Evolutionary conservation across 2,329 filamentous ascomycete genomes (phyloP).

Genomic region (Colletotrichum sublineola): DNA sequence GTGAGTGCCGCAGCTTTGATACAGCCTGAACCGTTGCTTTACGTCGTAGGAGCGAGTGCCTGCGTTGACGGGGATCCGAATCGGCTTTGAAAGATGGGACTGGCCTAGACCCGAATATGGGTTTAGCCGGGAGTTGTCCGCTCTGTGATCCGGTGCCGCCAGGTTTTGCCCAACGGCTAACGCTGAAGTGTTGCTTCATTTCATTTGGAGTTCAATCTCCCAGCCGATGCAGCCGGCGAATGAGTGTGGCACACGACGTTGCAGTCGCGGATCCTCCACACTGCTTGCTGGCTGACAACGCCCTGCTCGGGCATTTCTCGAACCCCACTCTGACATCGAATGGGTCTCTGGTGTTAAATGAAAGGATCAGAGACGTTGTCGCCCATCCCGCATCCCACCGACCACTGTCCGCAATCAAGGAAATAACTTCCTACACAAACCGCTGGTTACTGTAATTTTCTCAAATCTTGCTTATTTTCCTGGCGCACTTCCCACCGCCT

Average conservation of each 20-base stretch:
- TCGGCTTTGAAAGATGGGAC: background rate
- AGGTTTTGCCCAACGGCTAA: constrained; percentile 11
- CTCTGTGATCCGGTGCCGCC: constrained; percentile 3
- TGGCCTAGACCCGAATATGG: constrained; percentile 3
- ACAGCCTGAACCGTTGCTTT: constrained; percentile 17
- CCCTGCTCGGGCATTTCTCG: constrained; percentile 28
- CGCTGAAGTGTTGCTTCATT: constrained; percentile 39
- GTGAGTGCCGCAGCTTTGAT: constrained; percentile 19
- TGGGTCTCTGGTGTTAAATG: constrained; percentile 39
- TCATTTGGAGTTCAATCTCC: constrained; percentile 40
- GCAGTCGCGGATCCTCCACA: constrained; percentile 39
- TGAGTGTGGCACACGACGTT: constrained; percentile 34
- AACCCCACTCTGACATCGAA: constrained; percentile 42
- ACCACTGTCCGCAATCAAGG: constrained; percentile 33
- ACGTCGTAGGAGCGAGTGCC: background rate
- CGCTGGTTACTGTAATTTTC: constrained; percentile 17
- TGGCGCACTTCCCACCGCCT: constrained; percentile 28
- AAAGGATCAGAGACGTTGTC: constrained; percentile 36
- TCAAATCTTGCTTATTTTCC: constrained; percentile 35
- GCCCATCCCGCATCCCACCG: constrained; percentile 33
- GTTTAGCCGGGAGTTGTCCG: background rate
- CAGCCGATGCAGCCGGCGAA: constrained; percentile 30
- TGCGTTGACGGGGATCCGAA: constrained; percentile 19
- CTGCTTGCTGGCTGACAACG: constrained; percentile 21
- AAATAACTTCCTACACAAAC: constrained; percentile 39